These are phyloP conservation scores for Cytospora paraplurivora DNA, from an alignment of 2,329 filamentous ascomycete species.

Conservation along the genomic window DNA sequence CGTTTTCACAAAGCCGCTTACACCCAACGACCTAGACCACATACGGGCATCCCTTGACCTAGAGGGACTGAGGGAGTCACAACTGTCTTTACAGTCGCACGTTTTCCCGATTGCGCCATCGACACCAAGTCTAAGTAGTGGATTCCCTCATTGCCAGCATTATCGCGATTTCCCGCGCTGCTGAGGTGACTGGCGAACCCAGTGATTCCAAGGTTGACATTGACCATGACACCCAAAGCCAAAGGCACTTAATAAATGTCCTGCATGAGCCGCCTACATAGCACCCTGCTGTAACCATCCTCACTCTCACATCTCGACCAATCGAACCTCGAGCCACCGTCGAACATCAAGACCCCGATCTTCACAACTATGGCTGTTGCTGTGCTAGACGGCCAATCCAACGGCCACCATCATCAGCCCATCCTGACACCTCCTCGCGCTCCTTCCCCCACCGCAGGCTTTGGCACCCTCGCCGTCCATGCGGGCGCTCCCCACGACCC, in stretches of 20 bases:
- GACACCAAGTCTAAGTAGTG: conserved; percentile 9
- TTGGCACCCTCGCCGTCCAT: conserved; percentile 94
- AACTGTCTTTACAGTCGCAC: neutral
- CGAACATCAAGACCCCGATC: neutral
- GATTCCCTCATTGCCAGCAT: conserved; percentile 14
- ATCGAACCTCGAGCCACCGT: neutral
- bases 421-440: conserved; percentile 71
- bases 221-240: no score
- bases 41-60: no score
- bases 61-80: no score
- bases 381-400: conserved; percentile 20
- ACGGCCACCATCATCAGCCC: conserved; percentile 36
- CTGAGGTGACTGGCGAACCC: neutral
- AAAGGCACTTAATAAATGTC: no score
- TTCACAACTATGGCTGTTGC: conserved; percentile 13
- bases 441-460: conserved; percentile 73
- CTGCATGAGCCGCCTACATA: neutral
- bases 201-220: no score
- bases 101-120: conserved; percentile 27
- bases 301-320: no score
- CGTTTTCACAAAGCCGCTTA: no score
- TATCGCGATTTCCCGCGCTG: conserved; percentile 3
- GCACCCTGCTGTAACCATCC: no score
- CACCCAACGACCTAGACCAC: no score
- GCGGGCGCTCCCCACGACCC: conserved; percentile 91